phyloP scores from a whole-genome alignment of 805 yeast species.

The Cyberlindnera meyerae region DNA sequence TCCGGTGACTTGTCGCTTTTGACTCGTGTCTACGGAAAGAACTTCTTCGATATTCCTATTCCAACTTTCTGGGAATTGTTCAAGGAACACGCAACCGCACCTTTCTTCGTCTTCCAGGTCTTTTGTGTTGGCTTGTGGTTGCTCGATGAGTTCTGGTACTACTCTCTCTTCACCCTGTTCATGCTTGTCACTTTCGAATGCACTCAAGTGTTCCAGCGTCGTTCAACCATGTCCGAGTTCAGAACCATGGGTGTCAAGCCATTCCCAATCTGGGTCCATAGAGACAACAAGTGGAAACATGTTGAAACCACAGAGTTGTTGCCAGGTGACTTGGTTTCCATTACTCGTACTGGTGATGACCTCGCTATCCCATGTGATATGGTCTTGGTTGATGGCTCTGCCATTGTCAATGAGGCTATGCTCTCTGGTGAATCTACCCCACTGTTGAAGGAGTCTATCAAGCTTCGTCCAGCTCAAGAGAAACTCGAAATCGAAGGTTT shows the following conservation, averaged over 20 bases:
- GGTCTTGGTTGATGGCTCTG: conserved; percentile 79
- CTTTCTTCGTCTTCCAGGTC: conserved; percentile 93
- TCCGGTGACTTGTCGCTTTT: conserved; percentile 45
- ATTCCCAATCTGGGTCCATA: conserved; percentile 65
- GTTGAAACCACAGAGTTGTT: conserved; percentile 69
- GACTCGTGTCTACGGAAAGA: conserved; percentile 69
- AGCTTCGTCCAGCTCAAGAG: conserved; percentile 72
- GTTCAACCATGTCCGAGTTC: conserved; percentile 90
- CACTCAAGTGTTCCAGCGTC: conserved; percentile 93
- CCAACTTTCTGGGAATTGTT: conserved; percentile 89
- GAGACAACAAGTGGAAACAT: conserved; percentile 67
- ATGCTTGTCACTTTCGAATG: conserved; percentile 92
- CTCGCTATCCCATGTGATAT: conserved; percentile 93
- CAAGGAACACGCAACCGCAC: conserved; percentile 97
- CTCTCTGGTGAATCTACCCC: conserved; percentile 98
- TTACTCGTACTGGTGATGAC: conserved; percentile 85
- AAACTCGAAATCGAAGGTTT: conserved; percentile 68
- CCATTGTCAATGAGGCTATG: conserved; percentile 98
- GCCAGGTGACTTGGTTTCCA: conserved; percentile 89
- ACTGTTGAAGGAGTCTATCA: conserved; percentile 84
- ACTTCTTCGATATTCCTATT: conserved; percentile 89
- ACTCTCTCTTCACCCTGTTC: conserved; percentile 82
- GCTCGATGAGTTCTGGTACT: conserved; percentile 96
- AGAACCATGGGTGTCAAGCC: conserved; percentile 97
- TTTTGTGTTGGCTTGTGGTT: conserved; percentile 95